phyloP scores from a whole-genome alignment of 2,329 filamentous ascomycete genomes.

The Fusarium sp. region DNA sequence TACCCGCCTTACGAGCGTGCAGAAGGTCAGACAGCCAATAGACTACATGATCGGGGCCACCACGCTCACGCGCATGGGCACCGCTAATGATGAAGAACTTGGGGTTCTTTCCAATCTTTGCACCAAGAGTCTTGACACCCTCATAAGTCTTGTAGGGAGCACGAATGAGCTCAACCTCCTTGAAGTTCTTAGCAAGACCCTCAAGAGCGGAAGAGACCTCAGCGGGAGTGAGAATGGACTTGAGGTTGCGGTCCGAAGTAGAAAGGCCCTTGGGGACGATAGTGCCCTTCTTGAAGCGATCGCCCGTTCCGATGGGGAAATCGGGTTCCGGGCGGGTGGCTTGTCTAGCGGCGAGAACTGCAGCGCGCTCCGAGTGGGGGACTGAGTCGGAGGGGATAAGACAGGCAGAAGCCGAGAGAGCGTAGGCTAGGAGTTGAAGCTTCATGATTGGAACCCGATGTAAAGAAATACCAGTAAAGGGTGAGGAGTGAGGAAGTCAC shows the following conservation, averaged over 20 bases:
- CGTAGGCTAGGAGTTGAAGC: slow-evolving; percentile 30
- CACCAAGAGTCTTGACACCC: slow-evolving; percentile 50
- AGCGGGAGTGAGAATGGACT: slow-evolving; percentile 54
- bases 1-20: slow-evolving; percentile 57
- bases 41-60: slow-evolving; percentile 62
- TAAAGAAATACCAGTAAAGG: neutral
- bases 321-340: slow-evolving; percentile 37
- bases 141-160: slow-evolving; percentile 56
- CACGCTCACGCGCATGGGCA: slow-evolving; percentile 66
- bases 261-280: slow-evolving; percentile 46
- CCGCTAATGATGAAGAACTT: slow-evolving; percentile 61
- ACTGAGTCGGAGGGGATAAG: slow-evolving; percentile 50
- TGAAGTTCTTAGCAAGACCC: slow-evolving; percentile 51
- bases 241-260: slow-evolving; percentile 47
- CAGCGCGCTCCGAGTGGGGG: slow-evolving; percentile 18
- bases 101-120: slow-evolving; percentile 55
- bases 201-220: slow-evolving; percentile 56
- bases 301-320: slow-evolving; percentile 52
- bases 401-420: slow-evolving; percentile 44
- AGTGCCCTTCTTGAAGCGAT: slow-evolving; percentile 52
- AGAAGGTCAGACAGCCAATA: slow-evolving; percentile 67
- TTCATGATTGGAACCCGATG: slow-evolving; percentile 40
- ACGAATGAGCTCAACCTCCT: slow-evolving; percentile 50
- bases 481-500: neutral
- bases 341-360: slow-evolving; percentile 5